Base-by-base conservation (phyloP, 345 rosid species). In the Acer campestre region DNA sequence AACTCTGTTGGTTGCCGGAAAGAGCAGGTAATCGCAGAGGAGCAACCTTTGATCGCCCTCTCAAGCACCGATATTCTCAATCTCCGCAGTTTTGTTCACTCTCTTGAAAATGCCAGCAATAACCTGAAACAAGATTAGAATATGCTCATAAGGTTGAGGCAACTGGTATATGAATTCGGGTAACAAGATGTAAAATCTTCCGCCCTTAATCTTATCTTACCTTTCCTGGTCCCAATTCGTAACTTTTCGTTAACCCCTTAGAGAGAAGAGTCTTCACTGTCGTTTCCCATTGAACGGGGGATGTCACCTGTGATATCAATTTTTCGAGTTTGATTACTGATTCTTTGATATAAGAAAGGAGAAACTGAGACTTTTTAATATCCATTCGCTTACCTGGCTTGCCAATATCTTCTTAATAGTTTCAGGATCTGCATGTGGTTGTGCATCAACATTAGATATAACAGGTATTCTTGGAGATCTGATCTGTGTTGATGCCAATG, bases 261-360 rank as follows among this genome's bases (percentile, higher is more conserved):
- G 83, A 66, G 22, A 94, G 87, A 70, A 97, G 92, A 71, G 94
- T 88, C 80, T 85, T 94, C 46, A 97, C 87, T 49, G 99, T 91
- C 44, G 93, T 91, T 88, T 97, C 99, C 99, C 99, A 93, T 81
- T 93, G 98, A 78, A 97, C 99, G n/a, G 98, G 98, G 78, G 98
- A 94, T 46, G 98, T 94, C 72, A 90, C 99, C 99, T 97, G 82
- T n/a, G 16, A 49, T 67, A 68, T 61, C 11, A 20, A 78, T 11
- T n/a, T 25, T 61, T 2, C 3, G 55, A 38, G 67, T 46, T 75
- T 44, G 27, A 70, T 74, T 68, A 65, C 3, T 18, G 29, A 27
- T 70, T 70, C 25, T 23, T 29, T 16, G 69, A 66, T 63, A 35
- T 14, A 23, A 35, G 0, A 7, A 42, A 9, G 18, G 22, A n/a